These are phyloP conservation scores for Didymella pinodella DNA, from an alignment of 2,329 filamentous ascomycete genomes.

Conservation along the genomic window DNA sequence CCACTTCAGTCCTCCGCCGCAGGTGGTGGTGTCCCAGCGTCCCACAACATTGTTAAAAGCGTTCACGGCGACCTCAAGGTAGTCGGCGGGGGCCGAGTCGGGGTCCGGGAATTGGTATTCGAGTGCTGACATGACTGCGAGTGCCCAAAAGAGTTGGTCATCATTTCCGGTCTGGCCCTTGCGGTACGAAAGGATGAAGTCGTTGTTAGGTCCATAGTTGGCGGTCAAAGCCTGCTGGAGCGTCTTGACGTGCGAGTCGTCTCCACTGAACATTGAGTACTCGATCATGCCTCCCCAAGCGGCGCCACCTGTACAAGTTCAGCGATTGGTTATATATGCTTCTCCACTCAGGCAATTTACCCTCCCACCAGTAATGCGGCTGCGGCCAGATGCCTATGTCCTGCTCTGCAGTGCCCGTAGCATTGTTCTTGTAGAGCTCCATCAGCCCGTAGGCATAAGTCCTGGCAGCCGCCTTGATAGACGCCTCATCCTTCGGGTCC, in stretches of 20 bases:
- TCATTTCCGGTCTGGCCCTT: conserved; percentile 65
- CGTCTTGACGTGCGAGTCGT: conserved; percentile 53
- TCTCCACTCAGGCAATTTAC: not conserved
- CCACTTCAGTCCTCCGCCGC: conserved; percentile 78
- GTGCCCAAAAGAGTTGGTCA: conserved; percentile 78
- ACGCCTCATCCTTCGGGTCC: conserved; percentile 45
- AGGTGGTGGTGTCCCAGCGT: conserved; percentile 74
- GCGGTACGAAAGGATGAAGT: conserved; percentile 56
- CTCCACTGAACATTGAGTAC: conserved; percentile 58
- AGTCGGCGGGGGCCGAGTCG: conserved; percentile 55
- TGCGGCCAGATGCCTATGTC: conserved; percentile 53
- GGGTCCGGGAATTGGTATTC: conserved; percentile 72
- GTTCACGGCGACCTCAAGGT: conserved; percentile 72
- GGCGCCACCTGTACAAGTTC: conserved; percentile 42
- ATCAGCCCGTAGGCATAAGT: conserved; percentile 48
- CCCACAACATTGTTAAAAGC: conserved; percentile 74
- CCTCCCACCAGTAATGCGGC: conserved; percentile 59
- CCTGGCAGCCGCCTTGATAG: conserved; percentile 38
- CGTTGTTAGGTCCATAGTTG: conserved; percentile 52
- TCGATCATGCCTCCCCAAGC: conserved; percentile 52
- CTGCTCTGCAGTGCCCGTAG: conserved; percentile 29
- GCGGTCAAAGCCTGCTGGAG: conserved; percentile 55
- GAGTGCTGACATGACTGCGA: conserved; percentile 71
- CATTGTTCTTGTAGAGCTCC: conserved; percentile 47
- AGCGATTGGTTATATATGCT: not conserved